Base-by-base conservation (phyloP, 352 stramenopile genomes). In the Globisporangium megalacanthum region DNA sequence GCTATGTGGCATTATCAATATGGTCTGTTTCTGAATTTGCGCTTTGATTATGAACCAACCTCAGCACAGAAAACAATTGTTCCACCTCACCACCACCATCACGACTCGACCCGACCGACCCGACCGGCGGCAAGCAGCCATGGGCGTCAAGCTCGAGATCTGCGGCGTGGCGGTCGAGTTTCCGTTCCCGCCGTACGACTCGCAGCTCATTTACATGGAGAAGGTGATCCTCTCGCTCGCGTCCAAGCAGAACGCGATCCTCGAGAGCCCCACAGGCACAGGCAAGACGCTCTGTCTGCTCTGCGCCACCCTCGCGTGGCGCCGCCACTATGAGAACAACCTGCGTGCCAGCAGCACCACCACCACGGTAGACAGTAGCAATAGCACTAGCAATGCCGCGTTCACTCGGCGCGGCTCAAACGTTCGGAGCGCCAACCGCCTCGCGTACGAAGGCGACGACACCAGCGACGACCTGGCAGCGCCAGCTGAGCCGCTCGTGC, bases 271-370 rank as follows among this genome's bases (percentile, higher is more conserved):
- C 39, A 99, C 97, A 25, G 97, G 97, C 51, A 99, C 97, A 0
- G 97, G 97, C 52, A 99, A 99, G 84, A 99, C 97, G n/a, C 72
- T 99, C 0, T 99, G 93, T 68, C 75, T 99, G 45, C 72, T 99
- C 1, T 98, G 93, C 58, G 82, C 94, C 48, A 95, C 96, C 22
- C 65, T 99, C 13, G 95, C 93, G 33, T 99, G 95, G 95, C 89
- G 80, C 17, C 66, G 69, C n/a, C 75, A 92, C 48, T 64, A 83
- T n/a, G 75, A 89, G 62, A 83, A 86, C 54, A 83, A 57, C 2
- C 56, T 92, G 10, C 31, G 46, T 6, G 51, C 59, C 0, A 56
- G 49, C 39, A 49, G 33, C 14, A 25, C 45, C 13, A 29, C 19
- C 49, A 19, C 33, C 5, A 4, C 33, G 33, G 5, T 37, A 8